A percentile compares a stretch with the other conserved stretches of the same genome.
Evolutionary conservation across 495 filamentous ascomycete species (phyloP).

Genomic region (Podospora pseudopauciseta): DNA sequence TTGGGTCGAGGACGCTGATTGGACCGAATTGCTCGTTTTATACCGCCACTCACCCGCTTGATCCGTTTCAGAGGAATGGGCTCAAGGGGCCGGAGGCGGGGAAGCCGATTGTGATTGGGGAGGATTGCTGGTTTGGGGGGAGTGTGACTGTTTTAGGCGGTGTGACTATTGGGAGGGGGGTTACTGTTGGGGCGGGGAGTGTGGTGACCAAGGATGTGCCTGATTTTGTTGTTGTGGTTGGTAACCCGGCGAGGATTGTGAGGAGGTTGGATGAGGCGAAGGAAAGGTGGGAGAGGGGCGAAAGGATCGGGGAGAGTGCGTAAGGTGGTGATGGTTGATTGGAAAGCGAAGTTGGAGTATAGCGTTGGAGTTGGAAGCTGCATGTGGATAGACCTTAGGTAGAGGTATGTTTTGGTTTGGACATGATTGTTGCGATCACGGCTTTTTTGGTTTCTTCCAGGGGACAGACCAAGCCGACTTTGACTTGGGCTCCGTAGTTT

Average conservation of each 20-base stretch:
- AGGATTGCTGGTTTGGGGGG: constrained; percentile 89
- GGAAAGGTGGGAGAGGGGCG: not conserved
- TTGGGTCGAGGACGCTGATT: constrained; percentile 75
- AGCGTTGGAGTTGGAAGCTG: not conserved
- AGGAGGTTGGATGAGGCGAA: constrained; percentile 29
- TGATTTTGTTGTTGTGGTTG: constrained; percentile 58
- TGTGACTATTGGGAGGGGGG: constrained; percentile 72
- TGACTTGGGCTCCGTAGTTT: not conserved
- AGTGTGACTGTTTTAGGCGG: constrained; percentile 72
- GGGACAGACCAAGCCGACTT: not conserved
- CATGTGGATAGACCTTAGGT: not conserved
- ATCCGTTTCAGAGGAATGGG: constrained; percentile 70
- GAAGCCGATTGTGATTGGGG: constrained; percentile 69
- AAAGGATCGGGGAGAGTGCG: not conserved
- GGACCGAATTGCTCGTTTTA: constrained; percentile 76
- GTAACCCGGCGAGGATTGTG: constrained; percentile 64
- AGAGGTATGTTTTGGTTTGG: no score
- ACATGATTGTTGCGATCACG: not conserved
- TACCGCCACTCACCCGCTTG: constrained; percentile 70
- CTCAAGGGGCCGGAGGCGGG: constrained; percentile 71
- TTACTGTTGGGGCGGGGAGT: constrained; percentile 76
- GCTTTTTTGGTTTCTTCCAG: not conserved
- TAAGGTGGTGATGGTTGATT: not conserved
- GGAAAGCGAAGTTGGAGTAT: not conserved
- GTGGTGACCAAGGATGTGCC: constrained; percentile 83